Conservation (phyloP, 2,329 filamentous ascomycete genomes). For the Scolecobasidium constrictum region DNA sequence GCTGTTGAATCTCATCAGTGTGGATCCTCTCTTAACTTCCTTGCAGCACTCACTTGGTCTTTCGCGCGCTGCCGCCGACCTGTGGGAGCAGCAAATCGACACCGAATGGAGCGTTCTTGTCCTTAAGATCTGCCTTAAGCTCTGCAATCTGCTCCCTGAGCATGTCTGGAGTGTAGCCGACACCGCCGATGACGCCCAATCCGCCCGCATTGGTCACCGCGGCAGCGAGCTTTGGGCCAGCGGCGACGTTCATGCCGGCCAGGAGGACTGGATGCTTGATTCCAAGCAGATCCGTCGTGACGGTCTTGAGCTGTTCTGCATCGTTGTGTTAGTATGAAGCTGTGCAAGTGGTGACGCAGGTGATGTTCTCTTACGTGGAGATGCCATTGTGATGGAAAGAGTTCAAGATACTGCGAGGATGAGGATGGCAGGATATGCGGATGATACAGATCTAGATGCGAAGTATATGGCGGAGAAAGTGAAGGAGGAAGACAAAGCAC, state of each 20-base stretch:
- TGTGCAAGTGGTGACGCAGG: not conserved
- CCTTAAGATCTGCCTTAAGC: slow-evolving; percentile 74
- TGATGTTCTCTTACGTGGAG: slow-evolving; percentile 1
- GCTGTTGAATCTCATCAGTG: slow-evolving; percentile 41
- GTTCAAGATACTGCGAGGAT: too few relatives aligned
- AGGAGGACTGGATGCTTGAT: slow-evolving; percentile 95
- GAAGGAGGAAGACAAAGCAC: too few relatives aligned
- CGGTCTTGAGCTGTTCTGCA: slow-evolving; percentile 56
- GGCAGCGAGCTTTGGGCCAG: slow-evolving; percentile 88
- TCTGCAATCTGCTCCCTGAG: slow-evolving; percentile 88
- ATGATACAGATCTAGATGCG: too few relatives aligned
- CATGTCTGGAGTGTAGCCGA: slow-evolving; percentile 96
- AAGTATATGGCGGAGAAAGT: too few relatives aligned
- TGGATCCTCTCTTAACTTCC: not conserved
- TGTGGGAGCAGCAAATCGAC: slow-evolving; percentile 90
- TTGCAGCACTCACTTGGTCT: slow-evolving; percentile 70
- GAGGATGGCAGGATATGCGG: too few relatives aligned
- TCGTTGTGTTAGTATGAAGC: not conserved
- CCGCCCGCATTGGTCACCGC: slow-evolving; percentile 96
- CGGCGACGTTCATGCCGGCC: slow-evolving; percentile 98
- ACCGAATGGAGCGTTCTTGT: slow-evolving; percentile 92
- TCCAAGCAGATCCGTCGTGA: slow-evolving; percentile 89
- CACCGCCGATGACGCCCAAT: slow-evolving; percentile 90
- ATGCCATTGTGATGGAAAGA: slow-evolving; percentile 1
- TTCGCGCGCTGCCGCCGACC: slow-evolving; percentile 85